Base-by-base conservation (phyloP, 305 asterid species). In the Galium porrigens region DNA sequence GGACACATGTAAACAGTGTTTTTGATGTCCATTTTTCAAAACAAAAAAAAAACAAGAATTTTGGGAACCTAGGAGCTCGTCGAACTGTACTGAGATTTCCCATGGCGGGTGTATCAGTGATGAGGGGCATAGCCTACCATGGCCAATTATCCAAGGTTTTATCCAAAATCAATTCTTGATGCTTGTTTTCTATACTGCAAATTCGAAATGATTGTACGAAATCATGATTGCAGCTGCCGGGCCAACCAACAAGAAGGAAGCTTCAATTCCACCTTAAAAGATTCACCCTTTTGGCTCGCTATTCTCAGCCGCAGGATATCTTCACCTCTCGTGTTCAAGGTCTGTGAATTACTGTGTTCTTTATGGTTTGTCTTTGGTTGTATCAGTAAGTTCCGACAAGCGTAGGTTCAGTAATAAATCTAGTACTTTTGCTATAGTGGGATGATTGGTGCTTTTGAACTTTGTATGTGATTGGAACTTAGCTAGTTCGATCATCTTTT, bases 241-340 rank as follows among this genome's bases (percentile, higher is more conserved):
- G 82, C 17, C 36, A 41, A 20, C 18, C 83, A 33, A 68, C 54
- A 33, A 29, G 68, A 3, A 72, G 68, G 72, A 84, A 77, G 71
- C 71, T 72, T 67, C 72, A 17, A 17, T 68, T 58, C 53, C 72
- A 69, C 32, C 65, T 72, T 54, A 70, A 52, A 57, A 78, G 69
- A 41, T 74, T 80, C 33, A 30, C 73, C 58, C 18, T 82, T 64
- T 64, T 48, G 41, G 88, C 96, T 69, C 85, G 90, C 36, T 85
- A 85, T 75, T 78, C 96, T 12, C 96, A 80, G 82, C 68, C 89
- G 52, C 95, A 72, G 76, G 95, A 85, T 71, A 63, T 89, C 61
- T 90, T 88, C 75, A 83, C 90, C 53, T 46, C 82, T 77, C 91
- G 99, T 72, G 70, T 89, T 74, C 99, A 86, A 87, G 95, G 99